These are phyloP conservation scores for Bothriochloa decipiens DNA, from an alignment of 176 grass and related monocot species.

Conservation along the genomic window DNA sequence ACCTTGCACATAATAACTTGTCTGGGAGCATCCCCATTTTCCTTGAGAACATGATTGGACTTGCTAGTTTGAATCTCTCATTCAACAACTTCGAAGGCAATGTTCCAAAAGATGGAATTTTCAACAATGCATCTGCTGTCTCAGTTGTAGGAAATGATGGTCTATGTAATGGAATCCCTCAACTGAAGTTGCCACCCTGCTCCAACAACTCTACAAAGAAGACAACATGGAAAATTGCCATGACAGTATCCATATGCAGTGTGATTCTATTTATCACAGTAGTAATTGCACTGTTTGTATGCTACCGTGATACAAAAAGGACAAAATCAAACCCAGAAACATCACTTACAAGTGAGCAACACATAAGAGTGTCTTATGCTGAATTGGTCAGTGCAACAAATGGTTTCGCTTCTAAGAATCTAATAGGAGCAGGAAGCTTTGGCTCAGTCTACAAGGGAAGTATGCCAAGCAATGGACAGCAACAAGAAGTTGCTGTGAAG, in stretches of 20 bases:
- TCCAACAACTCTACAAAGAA: not conserved
- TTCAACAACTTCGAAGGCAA: conserved; percentile 61
- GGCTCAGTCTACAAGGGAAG: conserved; percentile 33
- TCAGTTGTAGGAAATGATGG: no score
- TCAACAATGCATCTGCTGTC: no score
- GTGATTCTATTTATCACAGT: not conserved
- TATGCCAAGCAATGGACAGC: not conserved
- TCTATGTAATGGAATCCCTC: no score
- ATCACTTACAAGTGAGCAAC: not conserved
- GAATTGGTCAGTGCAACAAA: conserved; percentile 34
- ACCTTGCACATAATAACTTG: conserved; percentile 48
- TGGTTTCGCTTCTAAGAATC: conserved; percentile 14
- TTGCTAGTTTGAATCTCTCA: conserved; percentile 47
- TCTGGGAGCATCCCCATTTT: conserved; percentile 44
- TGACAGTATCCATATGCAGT: not conserved
- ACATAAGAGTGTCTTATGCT: conserved; percentile 23
- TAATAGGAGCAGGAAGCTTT: conserved; percentile 13
- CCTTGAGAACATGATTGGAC: conserved; percentile 26
- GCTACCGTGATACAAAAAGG: not conserved
- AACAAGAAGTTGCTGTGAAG: conserved; percentile 15
- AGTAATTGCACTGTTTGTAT: not conserved
- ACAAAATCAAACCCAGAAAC: not conserved
- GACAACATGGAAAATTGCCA: not conserved
- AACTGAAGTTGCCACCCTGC: conserved; percentile 25
- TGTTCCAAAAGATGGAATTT: conserved; percentile 29